Conservation (phyloP, 2,329 filamentous ascomycete genomes). For the Teratosphaeria pseudoeucalypti region DNA sequence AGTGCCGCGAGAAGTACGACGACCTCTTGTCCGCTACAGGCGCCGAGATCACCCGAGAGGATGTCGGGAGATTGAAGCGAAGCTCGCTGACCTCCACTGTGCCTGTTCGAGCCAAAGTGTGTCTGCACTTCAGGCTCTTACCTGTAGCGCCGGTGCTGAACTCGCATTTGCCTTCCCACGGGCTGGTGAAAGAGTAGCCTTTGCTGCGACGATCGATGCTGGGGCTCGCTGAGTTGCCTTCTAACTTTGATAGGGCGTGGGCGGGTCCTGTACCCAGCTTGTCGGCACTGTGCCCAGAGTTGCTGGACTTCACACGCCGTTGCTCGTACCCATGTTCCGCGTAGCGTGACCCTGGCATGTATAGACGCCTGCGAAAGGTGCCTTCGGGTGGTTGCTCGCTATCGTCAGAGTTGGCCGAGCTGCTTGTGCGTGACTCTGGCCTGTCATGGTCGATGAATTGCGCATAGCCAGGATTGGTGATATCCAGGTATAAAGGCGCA, state of each 20-base stretch:
- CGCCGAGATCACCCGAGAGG: conserved; percentile 19
- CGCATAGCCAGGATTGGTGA: conserved; percentile 49
- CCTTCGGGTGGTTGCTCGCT: conserved; percentile 19
- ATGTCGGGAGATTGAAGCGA: conserved; percentile 73
- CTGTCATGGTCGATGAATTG: conserved; percentile 39
- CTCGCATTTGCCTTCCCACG: conserved; percentile 79
- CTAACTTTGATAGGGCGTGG: conserved; percentile 8
- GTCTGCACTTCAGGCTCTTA: conserved; percentile 33
- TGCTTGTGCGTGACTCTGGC: conserved; percentile 18
- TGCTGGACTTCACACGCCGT: conserved; percentile 16
- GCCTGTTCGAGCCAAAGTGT: conserved; percentile 22
- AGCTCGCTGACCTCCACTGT: conserved; percentile 62
- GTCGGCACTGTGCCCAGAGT: conserved; percentile 2
- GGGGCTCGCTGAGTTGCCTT: not conserved
- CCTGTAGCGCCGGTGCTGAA: conserved; percentile 72
- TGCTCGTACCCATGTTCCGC: conserved; percentile 29
- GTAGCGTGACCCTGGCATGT: conserved; percentile 37
- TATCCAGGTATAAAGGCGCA: conserved; percentile 41
- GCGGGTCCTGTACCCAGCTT: conserved; percentile 9
- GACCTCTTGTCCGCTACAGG: conserved; percentile 21
- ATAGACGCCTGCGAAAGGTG: conserved; percentile 37
- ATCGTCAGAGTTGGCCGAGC: conserved; percentile 14
- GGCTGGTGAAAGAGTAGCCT: conserved; percentile 67
- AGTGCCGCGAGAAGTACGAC: conserved; percentile 13
- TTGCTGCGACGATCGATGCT: conserved; percentile 42